Base-by-base conservation (phyloP, 2,329 filamentous ascomycete genomes). In the Scedosporium aurantiacum region DNA sequence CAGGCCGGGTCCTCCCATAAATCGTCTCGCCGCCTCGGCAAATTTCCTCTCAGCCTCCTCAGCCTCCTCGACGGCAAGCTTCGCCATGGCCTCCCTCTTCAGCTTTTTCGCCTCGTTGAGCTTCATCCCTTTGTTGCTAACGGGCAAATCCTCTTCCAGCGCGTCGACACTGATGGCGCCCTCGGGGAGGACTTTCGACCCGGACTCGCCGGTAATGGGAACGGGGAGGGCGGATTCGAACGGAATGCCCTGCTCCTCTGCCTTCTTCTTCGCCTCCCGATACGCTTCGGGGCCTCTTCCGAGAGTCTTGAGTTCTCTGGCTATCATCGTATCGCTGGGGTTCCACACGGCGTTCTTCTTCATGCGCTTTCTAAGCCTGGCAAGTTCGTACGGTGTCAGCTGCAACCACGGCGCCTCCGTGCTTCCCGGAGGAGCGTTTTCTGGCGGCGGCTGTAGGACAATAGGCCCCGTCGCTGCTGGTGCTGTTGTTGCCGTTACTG, bases 311-410 rank as follows among this genome's bases (percentile, higher is more conserved):
- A 94, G 81, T 72, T 93, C 89, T 32, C 89, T 80, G 16, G 88
- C 83, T 65, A 93, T 89, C 90, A 94, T 94, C 0, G 90, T 92
- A 67, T 90, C 88, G 64, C 88, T 92, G 0, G 90, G 90, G 2
- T 84, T 86, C 90, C 90, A 94, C 4, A 89, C 86, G 0, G 89
- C 88, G 68, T 94, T 94, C 79, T 94, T 94, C 81, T 94, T 94
- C 90, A 94, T 94, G 18, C 88, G 82, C 74, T 94, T 94, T 63
- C 90, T 79, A 6, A 94, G 78, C 64, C 85, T 82, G 0, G 84
- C 85, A 56, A 88, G 76, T 69, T 88, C 85, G 64, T 82, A 87
- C 16, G 79, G 76, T 5, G 84, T 87, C 43, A 88, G 76, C 66
- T 84, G 83, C 25, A 87, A 75, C 85, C 85, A 88, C 0, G 85